Evolutionary conservation across 2,329 filamentous ascomycete species (phyloP).

Genomic region (Amphichorda felina): DNA sequence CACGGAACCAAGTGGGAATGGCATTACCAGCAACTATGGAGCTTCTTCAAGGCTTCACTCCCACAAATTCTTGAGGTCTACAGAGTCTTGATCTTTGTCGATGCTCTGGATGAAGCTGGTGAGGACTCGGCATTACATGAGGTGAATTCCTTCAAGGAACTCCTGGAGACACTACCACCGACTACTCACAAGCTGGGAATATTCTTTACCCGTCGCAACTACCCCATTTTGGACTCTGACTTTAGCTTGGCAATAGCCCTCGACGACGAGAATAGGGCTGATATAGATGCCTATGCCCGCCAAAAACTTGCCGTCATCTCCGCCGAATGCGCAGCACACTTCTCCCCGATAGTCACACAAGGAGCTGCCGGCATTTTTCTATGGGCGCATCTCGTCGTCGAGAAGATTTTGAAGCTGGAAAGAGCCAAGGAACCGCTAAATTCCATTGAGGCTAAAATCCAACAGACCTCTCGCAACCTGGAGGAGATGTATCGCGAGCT

Average conservation of each 20-base stretch:
- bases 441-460: background rate
- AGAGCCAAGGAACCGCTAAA: background rate
- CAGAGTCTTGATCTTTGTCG: background rate
- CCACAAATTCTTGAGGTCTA: background rate
- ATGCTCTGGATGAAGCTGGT: slow-evolving; percentile 1
- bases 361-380: slow-evolving; percentile 12
- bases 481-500: background rate
- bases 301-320: slow-evolving; percentile 9
- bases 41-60: background rate
- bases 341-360: slow-evolving; percentile 16
- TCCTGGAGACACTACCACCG: background rate
- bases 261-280: slow-evolving; percentile 21
- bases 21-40: background rate
- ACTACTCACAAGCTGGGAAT: slow-evolving; percentile 13
- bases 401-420: slow-evolving; percentile 9
- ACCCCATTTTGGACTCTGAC: slow-evolving; percentile 33
- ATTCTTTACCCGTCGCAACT: slow-evolving; percentile 35
- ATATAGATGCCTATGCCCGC: slow-evolving; percentile 18
- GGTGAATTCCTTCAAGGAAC: background rate
- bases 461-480: background rate
- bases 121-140: background rate
- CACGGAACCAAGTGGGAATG: background rate
- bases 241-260: slow-evolving; percentile 18
- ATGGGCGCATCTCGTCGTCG: slow-evolving; percentile 30
- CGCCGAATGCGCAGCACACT: slow-evolving; percentile 3